phyloP scores from a whole-genome alignment of 1,284 basidiomycete species.

The Moniliella sp. region DNA sequence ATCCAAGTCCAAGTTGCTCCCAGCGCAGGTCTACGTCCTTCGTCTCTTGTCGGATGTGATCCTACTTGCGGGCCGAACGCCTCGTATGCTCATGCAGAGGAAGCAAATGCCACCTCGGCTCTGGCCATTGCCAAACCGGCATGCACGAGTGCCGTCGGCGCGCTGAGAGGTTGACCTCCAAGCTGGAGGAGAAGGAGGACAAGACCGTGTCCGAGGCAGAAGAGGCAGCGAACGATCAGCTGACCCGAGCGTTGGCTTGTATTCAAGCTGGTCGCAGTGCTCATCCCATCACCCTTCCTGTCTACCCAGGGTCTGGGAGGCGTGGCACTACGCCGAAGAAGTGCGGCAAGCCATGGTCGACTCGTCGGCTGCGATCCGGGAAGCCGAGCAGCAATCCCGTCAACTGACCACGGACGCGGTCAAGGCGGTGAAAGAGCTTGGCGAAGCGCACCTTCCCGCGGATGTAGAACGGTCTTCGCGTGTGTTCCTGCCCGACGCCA shows the following conservation, averaged over 20 bases:
- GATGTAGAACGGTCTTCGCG: conserved; percentile 34
- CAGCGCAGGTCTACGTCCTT: conserved; percentile 75
- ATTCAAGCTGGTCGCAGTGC: conserved; percentile 46
- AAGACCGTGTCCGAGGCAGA: conserved; percentile 44
- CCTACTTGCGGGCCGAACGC: conserved; percentile 65
- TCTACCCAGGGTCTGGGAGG: conserved; percentile 66
- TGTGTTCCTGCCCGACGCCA: conserved; percentile 80
- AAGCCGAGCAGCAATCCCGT: conserved; percentile 67
- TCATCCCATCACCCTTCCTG: conserved; percentile 38
- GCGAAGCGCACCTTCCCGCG: conserved; percentile 55
- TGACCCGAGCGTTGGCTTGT: conserved; percentile 52
- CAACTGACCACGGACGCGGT: conserved; percentile 50
- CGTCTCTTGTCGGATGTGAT: conserved; percentile 74
- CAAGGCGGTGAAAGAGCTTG: conserved; percentile 44
- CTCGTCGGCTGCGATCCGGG: conserved; percentile 58
- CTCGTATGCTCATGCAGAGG: conserved; percentile 60
- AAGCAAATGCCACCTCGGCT: conserved; percentile 52
- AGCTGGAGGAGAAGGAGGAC: conserved; percentile 54
- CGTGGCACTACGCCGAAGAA: conserved; percentile 73
- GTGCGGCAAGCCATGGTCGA: conserved; percentile 57
- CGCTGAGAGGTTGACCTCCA: conserved; percentile 42
- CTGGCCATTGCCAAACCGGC: conserved; percentile 55
- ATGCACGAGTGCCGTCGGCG: conserved; percentile 63
- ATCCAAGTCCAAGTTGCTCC: conserved; percentile 79
- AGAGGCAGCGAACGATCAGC: conserved; percentile 36